phyloP scores from a whole-genome alignment of 2,329 filamentous ascomycete species.

The Penicillium crustosum region DNA sequence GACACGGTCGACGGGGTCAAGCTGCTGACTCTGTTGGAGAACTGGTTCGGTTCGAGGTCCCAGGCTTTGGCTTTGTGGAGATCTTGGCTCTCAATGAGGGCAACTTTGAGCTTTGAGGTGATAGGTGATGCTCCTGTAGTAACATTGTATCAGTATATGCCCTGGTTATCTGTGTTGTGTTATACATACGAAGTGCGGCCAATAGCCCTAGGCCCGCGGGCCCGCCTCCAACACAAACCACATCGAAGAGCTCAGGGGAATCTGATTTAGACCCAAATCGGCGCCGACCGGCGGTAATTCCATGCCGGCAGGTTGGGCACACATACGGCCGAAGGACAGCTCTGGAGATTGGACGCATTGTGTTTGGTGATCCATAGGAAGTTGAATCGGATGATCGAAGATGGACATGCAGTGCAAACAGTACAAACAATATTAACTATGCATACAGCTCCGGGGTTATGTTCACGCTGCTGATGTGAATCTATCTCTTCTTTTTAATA shows the following conservation, averaged over 20 bases:
- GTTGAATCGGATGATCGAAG: slow-evolving; percentile 16
- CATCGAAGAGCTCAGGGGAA: slow-evolving; percentile 78
- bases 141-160: slow-evolving; percentile 9
- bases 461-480: background rate
- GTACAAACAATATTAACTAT: slow-evolving; percentile 15
- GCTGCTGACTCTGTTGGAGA: slow-evolving; percentile 93
- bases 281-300: slow-evolving; percentile 27
- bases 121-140: slow-evolving; percentile 68
- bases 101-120: slow-evolving; percentile 76
- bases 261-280: slow-evolving; percentile 37
- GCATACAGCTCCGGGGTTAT: background rate
- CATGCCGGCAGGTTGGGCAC: slow-evolving; percentile 42
- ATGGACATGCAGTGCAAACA: slow-evolving; percentile 25
- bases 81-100: slow-evolving; percentile 87
- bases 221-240: slow-evolving; percentile 86
- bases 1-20: slow-evolving; percentile 84
- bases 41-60: slow-evolving; percentile 66
- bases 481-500: background rate
- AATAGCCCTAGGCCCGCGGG: slow-evolving; percentile 84
- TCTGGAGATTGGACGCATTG: slow-evolving; percentile 38
- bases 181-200: slow-evolving; percentile 67
- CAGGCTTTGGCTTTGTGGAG: slow-evolving; percentile 68
- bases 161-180: background rate
- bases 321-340: slow-evolving; percentile 40
- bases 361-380: slow-evolving; percentile 16